These are phyloP conservation scores for Calocera viscosa DNA, from an alignment of 768 basidiomycete genomes.

Conservation along the genomic window DNA sequence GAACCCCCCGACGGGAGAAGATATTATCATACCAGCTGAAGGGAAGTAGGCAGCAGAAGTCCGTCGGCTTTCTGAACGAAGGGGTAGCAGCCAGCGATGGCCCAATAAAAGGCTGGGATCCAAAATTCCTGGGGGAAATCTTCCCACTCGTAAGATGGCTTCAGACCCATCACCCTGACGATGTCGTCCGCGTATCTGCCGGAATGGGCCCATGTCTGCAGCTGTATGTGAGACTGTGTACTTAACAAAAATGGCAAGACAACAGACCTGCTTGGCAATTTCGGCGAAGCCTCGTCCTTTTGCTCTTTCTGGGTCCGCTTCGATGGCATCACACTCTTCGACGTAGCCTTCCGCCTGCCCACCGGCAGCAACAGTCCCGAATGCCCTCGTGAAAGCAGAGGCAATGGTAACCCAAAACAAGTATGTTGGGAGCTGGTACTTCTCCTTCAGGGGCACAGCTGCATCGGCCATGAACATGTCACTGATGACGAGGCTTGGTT, in stretches of 20 bases:
- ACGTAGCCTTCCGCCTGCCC: not conserved
- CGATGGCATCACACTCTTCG: not conserved
- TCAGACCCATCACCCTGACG: not conserved
- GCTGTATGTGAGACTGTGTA: not conserved
- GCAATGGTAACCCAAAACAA: not conserved
- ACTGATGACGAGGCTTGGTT: not conserved
- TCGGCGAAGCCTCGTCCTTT: not conserved
- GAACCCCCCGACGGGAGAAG: not conserved
- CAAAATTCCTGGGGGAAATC: not conserved
- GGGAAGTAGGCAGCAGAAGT: not conserved
- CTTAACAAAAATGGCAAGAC: not conserved
- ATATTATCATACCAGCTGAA: not conserved
- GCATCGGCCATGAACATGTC: constrained; percentile 4
- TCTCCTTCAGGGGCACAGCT: not conserved
- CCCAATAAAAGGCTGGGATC: not conserved
- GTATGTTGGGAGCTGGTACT: not conserved
- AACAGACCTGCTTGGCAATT: not conserved
- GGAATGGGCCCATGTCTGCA: not conserved
- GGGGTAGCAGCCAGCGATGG: not conserved
- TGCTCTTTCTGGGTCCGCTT: not conserved
- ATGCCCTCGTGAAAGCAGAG: not conserved
- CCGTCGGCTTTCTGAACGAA: not conserved
- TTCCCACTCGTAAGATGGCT: not conserved
- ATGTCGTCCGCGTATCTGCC: not conserved
- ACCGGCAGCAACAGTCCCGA: not conserved